These are phyloP conservation scores for Magnusiomyces tetraspermus DNA, from an alignment of 1,139 yeast genomes.

Conservation along the genomic window DNA sequence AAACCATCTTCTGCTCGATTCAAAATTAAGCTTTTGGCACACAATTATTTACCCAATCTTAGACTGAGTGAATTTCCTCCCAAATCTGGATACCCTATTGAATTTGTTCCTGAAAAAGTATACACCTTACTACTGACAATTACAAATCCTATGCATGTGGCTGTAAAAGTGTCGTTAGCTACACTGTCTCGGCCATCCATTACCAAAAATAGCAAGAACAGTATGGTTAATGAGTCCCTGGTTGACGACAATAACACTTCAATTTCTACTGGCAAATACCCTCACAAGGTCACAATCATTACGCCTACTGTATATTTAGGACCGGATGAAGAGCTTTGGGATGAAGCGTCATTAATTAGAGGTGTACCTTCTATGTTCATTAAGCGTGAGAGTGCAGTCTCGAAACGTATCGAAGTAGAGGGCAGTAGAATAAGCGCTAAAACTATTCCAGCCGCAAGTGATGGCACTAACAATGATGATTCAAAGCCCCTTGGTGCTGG, in stretches of 20 bases:
- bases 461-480: conserved; percentile 14
- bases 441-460: conserved; percentile 1
- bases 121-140: conserved; percentile 20
- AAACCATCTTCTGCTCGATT: conserved; percentile 23
- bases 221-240: neutral
- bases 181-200: conserved; percentile 12
- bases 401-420: conserved; percentile 26
- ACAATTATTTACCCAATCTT: conserved; percentile 21
- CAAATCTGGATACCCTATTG: conserved; percentile 12
- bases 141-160: conserved; percentile 22
- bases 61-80: conserved; percentile 15
- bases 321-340: conserved; percentile 23
- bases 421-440: conserved; percentile 16
- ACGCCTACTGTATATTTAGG: conserved; percentile 23
- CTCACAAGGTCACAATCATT: conserved; percentile 20
- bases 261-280: conserved; percentile 4
- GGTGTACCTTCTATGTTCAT: conserved; percentile 25
- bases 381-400: conserved; percentile 23
- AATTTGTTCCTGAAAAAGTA: conserved; percentile 9
- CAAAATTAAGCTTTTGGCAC: conserved; percentile 23
- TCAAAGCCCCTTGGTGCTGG: neutral
- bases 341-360: conserved; percentile 23
- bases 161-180: conserved; percentile 23
- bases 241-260: neutral
- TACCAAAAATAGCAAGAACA: neutral